Evolutionary conservation across 1,284 basidiomycete species (phyloP).

Genomic region (Papiliotrema flavescens): DNA sequence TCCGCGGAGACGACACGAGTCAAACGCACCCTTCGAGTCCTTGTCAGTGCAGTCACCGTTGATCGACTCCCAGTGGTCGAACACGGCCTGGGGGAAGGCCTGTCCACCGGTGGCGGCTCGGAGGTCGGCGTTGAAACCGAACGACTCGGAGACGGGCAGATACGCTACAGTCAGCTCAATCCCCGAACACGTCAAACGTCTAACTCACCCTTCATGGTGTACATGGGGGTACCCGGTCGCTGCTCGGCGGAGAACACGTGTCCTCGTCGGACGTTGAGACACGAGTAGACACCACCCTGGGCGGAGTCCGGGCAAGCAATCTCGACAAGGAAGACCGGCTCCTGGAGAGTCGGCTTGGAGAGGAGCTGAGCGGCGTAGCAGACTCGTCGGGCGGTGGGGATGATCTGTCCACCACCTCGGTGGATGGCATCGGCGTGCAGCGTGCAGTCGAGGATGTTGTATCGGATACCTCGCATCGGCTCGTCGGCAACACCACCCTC

Average conservation of each 20-base stretch:
- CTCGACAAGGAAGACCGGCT: conserved; percentile 98
- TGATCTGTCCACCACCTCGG: conserved; percentile 98
- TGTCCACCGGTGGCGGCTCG: conserved; percentile 91
- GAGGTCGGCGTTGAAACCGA: conserved; percentile 97
- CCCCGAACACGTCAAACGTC: conserved; percentile 34
- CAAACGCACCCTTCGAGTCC: conserved; percentile 53
- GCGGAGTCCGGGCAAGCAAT: conserved; percentile 98
- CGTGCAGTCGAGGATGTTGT: conserved; percentile 97
- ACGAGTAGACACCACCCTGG: conserved; percentile 94
- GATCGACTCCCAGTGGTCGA: conserved; percentile 69
- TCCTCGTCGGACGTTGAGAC: conserved; percentile 97
- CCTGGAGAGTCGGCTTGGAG: conserved; percentile 86
- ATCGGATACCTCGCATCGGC: conserved; percentile 96
- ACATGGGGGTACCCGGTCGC: conserved; percentile 96
- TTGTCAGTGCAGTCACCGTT: conserved; percentile 55
- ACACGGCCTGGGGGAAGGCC: conserved; percentile 95
- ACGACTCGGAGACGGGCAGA: conserved; percentile 94
- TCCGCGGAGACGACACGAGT: no score
- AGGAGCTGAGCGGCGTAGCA: conserved; percentile 94
- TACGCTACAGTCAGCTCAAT: conserved; percentile 54
- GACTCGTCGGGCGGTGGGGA: conserved; percentile 93
- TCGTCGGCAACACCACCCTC: conserved; percentile 97
- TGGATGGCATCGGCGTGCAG: conserved; percentile 99
- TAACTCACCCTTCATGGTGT: conserved; percentile 81
- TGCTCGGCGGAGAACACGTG: conserved; percentile 99